Conservation (phyloP, 192 early-diverging fungal species). For the Phycomyces blakesleeanus region DNA sequence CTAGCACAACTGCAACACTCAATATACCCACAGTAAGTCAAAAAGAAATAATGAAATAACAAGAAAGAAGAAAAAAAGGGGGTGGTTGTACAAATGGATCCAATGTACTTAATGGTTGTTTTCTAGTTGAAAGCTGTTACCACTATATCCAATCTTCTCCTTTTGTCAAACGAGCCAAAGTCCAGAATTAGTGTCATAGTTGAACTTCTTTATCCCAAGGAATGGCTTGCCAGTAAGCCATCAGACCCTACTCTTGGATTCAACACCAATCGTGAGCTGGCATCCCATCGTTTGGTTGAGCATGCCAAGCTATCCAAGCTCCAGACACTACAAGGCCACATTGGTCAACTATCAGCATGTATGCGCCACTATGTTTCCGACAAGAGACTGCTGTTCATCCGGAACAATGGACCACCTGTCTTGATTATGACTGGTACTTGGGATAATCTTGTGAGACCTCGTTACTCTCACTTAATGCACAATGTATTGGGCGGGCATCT, state of each 20-base stretch:
- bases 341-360: slow-evolving; percentile 36
- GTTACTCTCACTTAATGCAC: slow-evolving; percentile 27
- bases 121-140: slow-evolving; percentile 20
- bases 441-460: slow-evolving; percentile 36
- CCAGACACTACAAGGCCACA: slow-evolving; percentile 25
- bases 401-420: slow-evolving; percentile 12
- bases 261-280: slow-evolving; percentile 27
- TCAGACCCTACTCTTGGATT: slow-evolving; percentile 11
- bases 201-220: slow-evolving; percentile 35
- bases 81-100: no score
- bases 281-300: background rate
- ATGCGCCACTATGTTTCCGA: slow-evolving; percentile 34
- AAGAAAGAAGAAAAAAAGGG: no score
- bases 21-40: slow-evolving; percentile 36
- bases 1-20: slow-evolving; percentile 54
- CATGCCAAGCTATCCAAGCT: slow-evolving; percentile 4
- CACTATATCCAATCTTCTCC: slow-evolving; percentile 21
- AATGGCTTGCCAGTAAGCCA: slow-evolving; percentile 38
- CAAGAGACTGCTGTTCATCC: slow-evolving; percentile 20
- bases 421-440: slow-evolving; percentile 34
- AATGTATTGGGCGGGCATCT: slow-evolving; percentile 20
- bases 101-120: no score
- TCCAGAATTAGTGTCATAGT: slow-evolving; percentile 29
- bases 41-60: background rate
- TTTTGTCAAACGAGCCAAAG: slow-evolving; percentile 29